Conservation (phyloP, 768 basidiomycete genomes). For the Calocybe gangraenosa region DNA sequence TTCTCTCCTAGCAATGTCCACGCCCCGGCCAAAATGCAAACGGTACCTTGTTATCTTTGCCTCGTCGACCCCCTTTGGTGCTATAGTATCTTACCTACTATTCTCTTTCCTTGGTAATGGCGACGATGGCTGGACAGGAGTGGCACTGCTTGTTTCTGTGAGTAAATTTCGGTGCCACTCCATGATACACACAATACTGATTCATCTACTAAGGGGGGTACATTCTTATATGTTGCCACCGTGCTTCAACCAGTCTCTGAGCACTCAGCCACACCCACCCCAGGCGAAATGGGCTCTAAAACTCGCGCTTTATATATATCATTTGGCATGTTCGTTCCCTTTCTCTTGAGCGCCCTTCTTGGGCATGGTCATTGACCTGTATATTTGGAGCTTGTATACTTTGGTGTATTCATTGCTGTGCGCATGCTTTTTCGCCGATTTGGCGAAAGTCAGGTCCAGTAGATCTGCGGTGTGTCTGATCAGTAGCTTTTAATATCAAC, state of each 20-base stretch:
- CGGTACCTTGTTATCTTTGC: slow-evolving; percentile 77
- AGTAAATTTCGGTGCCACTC: slow-evolving; percentile 17
- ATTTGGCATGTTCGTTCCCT: slow-evolving; percentile 69
- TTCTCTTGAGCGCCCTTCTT: slow-evolving; percentile 52
- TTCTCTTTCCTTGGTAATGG: slow-evolving; percentile 52
- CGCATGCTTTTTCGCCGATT: no score
- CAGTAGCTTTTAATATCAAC: no score
- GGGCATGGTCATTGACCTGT: slow-evolving; percentile 54
- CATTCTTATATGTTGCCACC: slow-evolving; percentile 92
- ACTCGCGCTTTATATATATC: slow-evolving; percentile 51
- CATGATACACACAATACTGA: background rate
- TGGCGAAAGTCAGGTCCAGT: no score
- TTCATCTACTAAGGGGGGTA: slow-evolving; percentile 62
- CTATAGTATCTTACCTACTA: slow-evolving; percentile 69
- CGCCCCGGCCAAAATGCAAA: slow-evolving; percentile 65
- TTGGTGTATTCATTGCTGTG: no score
- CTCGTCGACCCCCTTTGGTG: slow-evolving; percentile 78
- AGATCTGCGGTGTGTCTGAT: no score
- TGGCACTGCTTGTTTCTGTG: slow-evolving; percentile 83
- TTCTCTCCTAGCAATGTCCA: slow-evolving; percentile 73
- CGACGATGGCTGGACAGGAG: slow-evolving; percentile 59
- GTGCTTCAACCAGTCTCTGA: slow-evolving; percentile 76
- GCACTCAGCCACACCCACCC: slow-evolving; percentile 27
- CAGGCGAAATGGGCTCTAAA: slow-evolving; percentile 40
- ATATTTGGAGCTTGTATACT: no score